These are phyloP conservation scores for Carex cristatella DNA, from an alignment of 176 grass and related monocot species.

Conservation along the genomic window DNA sequence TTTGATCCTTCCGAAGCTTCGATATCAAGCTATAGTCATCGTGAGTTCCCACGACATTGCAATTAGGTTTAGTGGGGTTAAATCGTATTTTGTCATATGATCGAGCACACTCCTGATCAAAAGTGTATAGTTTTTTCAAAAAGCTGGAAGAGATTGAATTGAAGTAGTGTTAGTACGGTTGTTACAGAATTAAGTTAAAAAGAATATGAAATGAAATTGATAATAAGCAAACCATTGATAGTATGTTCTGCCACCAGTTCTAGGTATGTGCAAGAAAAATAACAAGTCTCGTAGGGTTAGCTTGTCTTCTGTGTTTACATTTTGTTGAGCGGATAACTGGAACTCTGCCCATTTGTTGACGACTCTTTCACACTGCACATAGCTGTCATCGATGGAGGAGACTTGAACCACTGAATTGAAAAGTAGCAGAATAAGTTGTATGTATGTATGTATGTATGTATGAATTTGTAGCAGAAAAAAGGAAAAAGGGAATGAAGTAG, in stretches of 20 bases:
- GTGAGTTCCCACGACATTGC: constrained; percentile 83
- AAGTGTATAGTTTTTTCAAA: constrained; percentile 72
- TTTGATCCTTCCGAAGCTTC: constrained; percentile 77
- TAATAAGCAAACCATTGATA: constrained; percentile 60
- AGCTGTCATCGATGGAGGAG: constrained; percentile 29
- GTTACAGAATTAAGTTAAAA: not conserved
- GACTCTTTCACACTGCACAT: constrained; percentile 48
- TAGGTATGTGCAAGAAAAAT: constrained; percentile 92
- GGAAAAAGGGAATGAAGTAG: not conserved
- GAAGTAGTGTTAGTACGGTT: not conserved
- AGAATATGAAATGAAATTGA: not conserved
- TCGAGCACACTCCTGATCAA: constrained; percentile 62
- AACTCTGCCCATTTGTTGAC: constrained; percentile 64
- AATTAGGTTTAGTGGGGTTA: constrained; percentile 85
- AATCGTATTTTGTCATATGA: constrained; percentile 91
- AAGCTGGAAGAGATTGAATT: constrained; percentile 40
- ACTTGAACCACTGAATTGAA: constrained; percentile 1
- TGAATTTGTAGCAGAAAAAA: not conserved
- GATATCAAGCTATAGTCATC: constrained; percentile 96
- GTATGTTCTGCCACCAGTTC: constrained; percentile 87
- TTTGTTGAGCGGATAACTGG: constrained; percentile 22
- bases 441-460: too few species aligned
- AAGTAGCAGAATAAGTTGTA: too few species aligned
- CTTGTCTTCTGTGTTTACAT: constrained; percentile 36
- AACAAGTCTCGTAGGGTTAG: constrained; percentile 75